Evolutionary conservation across 352 stramenopile species (phyloP).

Genomic region (Nothophytophthora sp.): DNA sequence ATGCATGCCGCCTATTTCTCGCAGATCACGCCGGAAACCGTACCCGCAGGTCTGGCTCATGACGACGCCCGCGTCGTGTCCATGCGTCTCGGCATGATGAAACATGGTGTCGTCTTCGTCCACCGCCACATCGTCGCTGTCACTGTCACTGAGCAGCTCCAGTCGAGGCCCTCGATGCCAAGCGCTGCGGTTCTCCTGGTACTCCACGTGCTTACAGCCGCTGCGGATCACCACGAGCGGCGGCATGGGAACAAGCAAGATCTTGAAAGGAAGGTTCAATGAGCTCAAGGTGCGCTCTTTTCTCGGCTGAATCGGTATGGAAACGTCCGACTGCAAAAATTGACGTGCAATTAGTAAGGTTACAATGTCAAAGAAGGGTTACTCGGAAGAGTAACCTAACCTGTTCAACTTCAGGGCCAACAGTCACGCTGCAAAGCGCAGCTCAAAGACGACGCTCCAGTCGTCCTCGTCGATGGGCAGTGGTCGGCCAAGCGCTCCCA

Average conservation of each 20-base stretch:
- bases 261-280: too few relatives aligned
- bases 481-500: slow-evolving; percentile 40
- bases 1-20: slow-evolving; percentile 46
- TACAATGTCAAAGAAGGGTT: too few relatives aligned
- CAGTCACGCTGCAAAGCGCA: slow-evolving; percentile 20
- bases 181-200: slow-evolving; percentile 46
- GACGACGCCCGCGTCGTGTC: slow-evolving; percentile 4
- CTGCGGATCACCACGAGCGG: slow-evolving; percentile 73
- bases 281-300: slow-evolving; percentile 7
- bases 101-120: slow-evolving; percentile 27
- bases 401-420: too few relatives aligned
- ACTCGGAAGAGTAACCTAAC: too few relatives aligned
- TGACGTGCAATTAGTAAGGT: too few relatives aligned
- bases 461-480: slow-evolving; percentile 56
- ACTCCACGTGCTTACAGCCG: slow-evolving; percentile 65
- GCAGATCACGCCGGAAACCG: slow-evolving; percentile 50
- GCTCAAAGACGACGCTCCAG: slow-evolving; percentile 54
- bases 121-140: slow-evolving; percentile 17
- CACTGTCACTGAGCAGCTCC: slow-evolving; percentile 21
- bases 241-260: slow-evolving; percentile 38
- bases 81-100: slow-evolving; percentile 20
- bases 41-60: slow-evolving; percentile 29
- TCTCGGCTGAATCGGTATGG: slow-evolving; percentile 5
- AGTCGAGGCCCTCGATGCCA: slow-evolving; percentile 36
- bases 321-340: not conserved